These are phyloP conservation scores for Lippia alba DNA, from an alignment of 305 asterid species.

Conservation along the genomic window DNA sequence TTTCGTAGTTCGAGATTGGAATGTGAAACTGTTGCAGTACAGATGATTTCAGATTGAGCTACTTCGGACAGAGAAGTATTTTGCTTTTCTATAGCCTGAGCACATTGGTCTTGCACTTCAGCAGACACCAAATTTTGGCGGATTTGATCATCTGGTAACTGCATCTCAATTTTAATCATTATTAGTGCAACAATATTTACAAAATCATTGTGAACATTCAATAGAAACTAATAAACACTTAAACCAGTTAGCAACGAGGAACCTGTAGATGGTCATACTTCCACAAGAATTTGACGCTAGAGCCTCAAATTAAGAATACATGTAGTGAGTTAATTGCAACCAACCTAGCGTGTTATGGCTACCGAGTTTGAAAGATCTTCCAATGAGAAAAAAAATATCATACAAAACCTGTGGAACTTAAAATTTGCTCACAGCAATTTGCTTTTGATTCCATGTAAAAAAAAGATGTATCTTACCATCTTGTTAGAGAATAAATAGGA, in stretches of 20 bases:
- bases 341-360: no score
- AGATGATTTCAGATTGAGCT: conserved; percentile 30
- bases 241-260: not conserved
- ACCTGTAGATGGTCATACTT: not conserved
- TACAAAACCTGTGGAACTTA: no score
- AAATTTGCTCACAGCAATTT: no score
- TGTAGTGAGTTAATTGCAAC: no score
- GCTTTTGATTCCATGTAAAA: no score
- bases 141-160: conserved; percentile 35
- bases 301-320: conserved; percentile 6
- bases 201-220: conserved; percentile 8
- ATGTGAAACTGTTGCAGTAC: conserved; percentile 20
- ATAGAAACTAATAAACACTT: not conserved
- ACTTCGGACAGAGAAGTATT: conserved; percentile 36
- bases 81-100: conserved; percentile 30
- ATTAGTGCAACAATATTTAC: conserved; percentile 22
- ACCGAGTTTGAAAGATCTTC: no score
- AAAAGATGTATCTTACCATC: no score
- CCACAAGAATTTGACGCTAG: conserved; percentile 26
- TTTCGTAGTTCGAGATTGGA: conserved; percentile 36
- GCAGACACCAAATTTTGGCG: conserved; percentile 12
- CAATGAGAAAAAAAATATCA: no score
- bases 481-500: no score
- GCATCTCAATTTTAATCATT: conserved; percentile 22
- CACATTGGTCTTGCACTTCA: conserved; percentile 31